phyloP scores from a whole-genome alignment of 2,329 filamentous ascomycete genomes.

The Sclerotinia minor region DNA sequence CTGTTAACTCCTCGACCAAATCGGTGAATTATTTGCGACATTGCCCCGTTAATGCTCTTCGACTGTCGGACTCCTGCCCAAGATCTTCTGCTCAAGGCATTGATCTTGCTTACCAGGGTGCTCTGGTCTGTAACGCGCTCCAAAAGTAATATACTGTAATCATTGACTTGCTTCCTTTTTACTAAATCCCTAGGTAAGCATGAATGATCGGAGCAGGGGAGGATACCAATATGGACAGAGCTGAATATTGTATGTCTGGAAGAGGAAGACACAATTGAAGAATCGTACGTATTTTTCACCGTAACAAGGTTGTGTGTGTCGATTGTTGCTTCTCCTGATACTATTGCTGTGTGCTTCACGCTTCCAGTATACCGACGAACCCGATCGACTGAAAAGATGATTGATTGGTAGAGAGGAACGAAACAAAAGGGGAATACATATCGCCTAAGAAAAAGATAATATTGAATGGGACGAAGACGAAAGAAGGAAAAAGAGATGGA shows the following conservation, averaged over 20 bases:
- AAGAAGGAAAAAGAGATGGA: background rate
- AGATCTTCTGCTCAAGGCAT: slow-evolving; percentile 24
- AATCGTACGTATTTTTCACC: background rate
- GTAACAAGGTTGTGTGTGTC: slow-evolving; percentile 4
- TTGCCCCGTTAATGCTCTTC: slow-evolving; percentile 29
- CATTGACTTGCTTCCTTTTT: background rate
- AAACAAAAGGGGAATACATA: background rate
- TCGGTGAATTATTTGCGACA: slow-evolving; percentile 25
- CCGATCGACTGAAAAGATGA: background rate
- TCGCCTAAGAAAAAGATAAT: background rate
- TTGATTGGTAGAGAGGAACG: slow-evolving; percentile 2
- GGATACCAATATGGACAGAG: background rate
- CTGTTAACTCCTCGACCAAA: background rate
- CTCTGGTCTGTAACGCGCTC: background rate
- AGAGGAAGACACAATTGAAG: background rate
- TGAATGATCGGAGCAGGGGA: slow-evolving; percentile 13
- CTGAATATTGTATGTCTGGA: background rate
- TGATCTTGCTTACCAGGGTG: slow-evolving; percentile 21
- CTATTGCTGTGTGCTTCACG: background rate
- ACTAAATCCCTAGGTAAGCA: background rate
- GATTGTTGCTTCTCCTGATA: slow-evolving; percentile 8
- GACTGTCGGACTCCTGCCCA: background rate
- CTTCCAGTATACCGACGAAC: background rate
- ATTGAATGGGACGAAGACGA: background rate
- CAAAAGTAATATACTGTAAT: slow-evolving; percentile 20